Evolutionary conservation across 2,329 filamentous ascomycete species (phyloP).

Genomic region (Aspergillus nomiae): DNA sequence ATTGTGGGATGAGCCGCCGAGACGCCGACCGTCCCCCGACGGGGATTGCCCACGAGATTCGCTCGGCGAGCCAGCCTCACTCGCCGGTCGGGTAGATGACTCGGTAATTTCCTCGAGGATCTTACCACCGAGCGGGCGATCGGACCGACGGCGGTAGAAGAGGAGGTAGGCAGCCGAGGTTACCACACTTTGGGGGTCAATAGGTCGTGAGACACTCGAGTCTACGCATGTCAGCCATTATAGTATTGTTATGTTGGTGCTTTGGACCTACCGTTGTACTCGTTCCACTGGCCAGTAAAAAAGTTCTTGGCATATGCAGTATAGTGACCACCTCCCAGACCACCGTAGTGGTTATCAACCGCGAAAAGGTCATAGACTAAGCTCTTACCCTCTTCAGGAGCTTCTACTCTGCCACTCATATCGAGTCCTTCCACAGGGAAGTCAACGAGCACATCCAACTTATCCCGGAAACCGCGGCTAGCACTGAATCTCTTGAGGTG

Average conservation of each 20-base stretch:
- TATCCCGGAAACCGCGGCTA: slow-evolving; percentile 78
- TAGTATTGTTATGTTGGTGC: background rate
- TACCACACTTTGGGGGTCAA: slow-evolving; percentile 65
- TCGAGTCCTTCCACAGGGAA: slow-evolving; percentile 89
- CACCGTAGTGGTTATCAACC: slow-evolving; percentile 94
- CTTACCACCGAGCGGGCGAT: slow-evolving; percentile 74
- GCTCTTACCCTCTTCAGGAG: slow-evolving; percentile 77
- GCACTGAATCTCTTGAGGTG: slow-evolving; percentile 96
- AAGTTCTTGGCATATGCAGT: slow-evolving; percentile 95
- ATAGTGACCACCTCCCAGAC: slow-evolving; percentile 92
- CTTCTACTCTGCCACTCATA: slow-evolving; percentile 74
- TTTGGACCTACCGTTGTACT: slow-evolving; percentile 78
- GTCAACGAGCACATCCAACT: slow-evolving; percentile 86
- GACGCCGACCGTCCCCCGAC: slow-evolving; percentile 82
- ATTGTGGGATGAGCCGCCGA: slow-evolving; percentile 84
- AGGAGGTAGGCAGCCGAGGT: slow-evolving; percentile 83
- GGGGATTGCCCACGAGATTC: slow-evolving; percentile 51
- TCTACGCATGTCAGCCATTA: slow-evolving; percentile 61
- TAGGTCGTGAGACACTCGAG: slow-evolving; percentile 66
- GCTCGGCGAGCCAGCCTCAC: slow-evolving; percentile 48
- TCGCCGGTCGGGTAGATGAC: slow-evolving; percentile 57
- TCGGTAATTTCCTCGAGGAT: slow-evolving; percentile 71
- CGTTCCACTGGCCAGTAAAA: slow-evolving; percentile 85
- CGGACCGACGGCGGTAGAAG: slow-evolving; percentile 88
- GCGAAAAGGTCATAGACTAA: slow-evolving; percentile 91